These are phyloP conservation scores for Diversispora epigaea DNA, from an alignment of 192 early-diverging fungal genomes.

Conservation along the genomic window DNA sequence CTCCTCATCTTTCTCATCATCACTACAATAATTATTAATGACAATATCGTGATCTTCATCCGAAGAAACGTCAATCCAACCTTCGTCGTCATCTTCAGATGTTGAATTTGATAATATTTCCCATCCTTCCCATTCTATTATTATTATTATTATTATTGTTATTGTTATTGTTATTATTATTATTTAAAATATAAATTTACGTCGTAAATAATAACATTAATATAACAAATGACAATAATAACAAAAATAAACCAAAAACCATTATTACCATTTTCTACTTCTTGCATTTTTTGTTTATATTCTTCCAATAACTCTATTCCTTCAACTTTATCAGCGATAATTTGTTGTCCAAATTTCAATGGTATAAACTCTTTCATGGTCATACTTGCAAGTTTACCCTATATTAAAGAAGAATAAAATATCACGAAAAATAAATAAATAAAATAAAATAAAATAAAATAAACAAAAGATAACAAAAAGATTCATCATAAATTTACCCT, in stretches of 20 bases:
- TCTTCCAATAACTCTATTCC: conserved; percentile 78
- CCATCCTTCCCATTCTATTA: conserved; percentile 41
- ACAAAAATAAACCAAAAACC: neutral
- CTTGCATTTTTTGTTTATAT: conserved; percentile 46
- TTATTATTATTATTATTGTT: neutral
- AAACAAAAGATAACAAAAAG: neutral
- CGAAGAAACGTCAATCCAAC: conserved; percentile 37
- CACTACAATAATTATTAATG: conserved; percentile 31
- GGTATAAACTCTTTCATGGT: conserved; percentile 63
- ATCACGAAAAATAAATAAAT: neutral
- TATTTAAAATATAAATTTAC: neutral
- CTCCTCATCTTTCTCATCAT: conserved; percentile 41
- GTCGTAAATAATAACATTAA: neutral
- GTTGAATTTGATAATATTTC: conserved; percentile 41
- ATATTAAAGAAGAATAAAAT: neutral
- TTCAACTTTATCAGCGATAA: conserved; percentile 66
- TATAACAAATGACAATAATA: neutral
- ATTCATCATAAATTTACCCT: conserved; percentile 40
- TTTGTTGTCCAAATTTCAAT: conserved; percentile 71
- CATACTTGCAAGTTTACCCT: conserved; percentile 80
- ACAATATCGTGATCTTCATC: conserved; percentile 37
- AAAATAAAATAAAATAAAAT: neutral
- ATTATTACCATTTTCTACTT: conserved; percentile 37
- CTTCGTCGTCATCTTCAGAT: conserved; percentile 33
- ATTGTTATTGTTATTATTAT: neutral